Evolutionary conservation across 805 yeast genomes (phyloP).

Genomic region (Candida dajiaensis): DNA sequence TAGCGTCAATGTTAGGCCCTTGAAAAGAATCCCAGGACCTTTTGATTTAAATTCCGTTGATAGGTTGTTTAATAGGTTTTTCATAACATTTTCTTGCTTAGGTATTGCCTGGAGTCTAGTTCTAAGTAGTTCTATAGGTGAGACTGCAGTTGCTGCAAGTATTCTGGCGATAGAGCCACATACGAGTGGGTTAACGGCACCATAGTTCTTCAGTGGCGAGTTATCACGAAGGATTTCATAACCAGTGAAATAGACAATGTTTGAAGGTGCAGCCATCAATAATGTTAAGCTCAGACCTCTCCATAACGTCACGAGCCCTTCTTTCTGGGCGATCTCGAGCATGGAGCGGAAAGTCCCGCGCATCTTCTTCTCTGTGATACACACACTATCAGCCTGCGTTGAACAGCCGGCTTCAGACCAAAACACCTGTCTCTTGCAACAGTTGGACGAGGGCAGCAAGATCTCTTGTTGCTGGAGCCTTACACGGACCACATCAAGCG

Average conservation of each 20-base stretch:
- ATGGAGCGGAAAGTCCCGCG: conserved; percentile 76
- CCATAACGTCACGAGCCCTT: conserved; percentile 79
- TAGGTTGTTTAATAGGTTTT: conserved; percentile 49
- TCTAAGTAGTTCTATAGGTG: conserved; percentile 83
- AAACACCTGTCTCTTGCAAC: conserved; percentile 33
- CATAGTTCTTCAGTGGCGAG: conserved; percentile 44
- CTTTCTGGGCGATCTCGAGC: conserved; percentile 54
- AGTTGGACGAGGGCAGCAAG: conserved; percentile 38
- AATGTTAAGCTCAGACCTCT: conserved; percentile 81
- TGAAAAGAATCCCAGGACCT: conserved; percentile 67
- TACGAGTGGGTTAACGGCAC: conserved; percentile 59
- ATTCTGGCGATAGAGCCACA: conserved; percentile 85
- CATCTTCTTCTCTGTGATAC: conserved; percentile 31
- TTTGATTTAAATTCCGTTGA: conserved; percentile 40
- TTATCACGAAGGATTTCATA: conserved; percentile 80
- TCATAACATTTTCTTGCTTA: conserved; percentile 32
- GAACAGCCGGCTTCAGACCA: conserved; percentile 25
- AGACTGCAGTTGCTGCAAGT: conserved; percentile 74
- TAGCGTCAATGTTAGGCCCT: conserved; percentile 79
- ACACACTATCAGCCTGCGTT: conserved; percentile 16
- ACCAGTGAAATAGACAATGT: conserved; percentile 90
- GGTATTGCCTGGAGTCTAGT: conserved; percentile 92
- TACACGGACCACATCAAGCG: conserved; percentile 75
- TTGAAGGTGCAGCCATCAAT: conserved; percentile 87
- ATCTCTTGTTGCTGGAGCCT: conserved; percentile 74